Base-by-base conservation (phyloP, 2,329 filamentous ascomycete genomes). In the Amesomyces nigricolor region DNA sequence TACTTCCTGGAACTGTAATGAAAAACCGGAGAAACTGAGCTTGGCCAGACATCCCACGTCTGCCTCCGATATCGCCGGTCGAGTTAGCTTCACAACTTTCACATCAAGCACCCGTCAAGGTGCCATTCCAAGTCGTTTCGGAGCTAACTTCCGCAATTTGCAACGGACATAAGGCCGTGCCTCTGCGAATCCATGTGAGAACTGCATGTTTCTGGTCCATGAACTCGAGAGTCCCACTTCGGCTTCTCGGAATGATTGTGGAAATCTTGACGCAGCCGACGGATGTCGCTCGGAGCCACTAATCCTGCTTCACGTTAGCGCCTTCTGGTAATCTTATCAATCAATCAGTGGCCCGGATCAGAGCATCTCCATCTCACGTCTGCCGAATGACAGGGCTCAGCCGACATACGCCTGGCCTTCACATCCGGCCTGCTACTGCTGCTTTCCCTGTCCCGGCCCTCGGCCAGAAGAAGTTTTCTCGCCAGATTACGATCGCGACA, bases 241-340 rank as follows among this genome's bases (percentile, higher is more conserved):
- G 56, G 32, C 16, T 11, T 13, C 40, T 49, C 47, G 49, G 45
- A 47, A 16, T 8, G 13, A 29, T 29, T 29, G 32, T 14, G 35
- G 49, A 30, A 10, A 35, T 38, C 16, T 38, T 16, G 47, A 39
- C 49, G 26, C 32, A 50, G 26, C 29, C 30, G 46, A 49, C 45
- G 22, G 46, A 53, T 10, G 29, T 9, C 37, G 46, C 29, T 51
- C 22, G 0, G n/a, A 29, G 5, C 10, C 45, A 39, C 63, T 61
- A 61, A 47, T 11, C 55, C 55, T 1, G 2, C 38, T 47, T 44
- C 7, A 43, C 46, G 17, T n/a, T 58, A 58, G 62, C 51, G 51
- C 7, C 4, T 42, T 32, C 13, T 19, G n/a, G 45, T 64, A 58
- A 65, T 65, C 64, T 65, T 64, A 65, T 65, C 64, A 65, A 65